These are phyloP conservation scores for Falciphora oryzae DNA, from an alignment of 2,329 filamentous ascomycete species.

Conservation along the genomic window DNA sequence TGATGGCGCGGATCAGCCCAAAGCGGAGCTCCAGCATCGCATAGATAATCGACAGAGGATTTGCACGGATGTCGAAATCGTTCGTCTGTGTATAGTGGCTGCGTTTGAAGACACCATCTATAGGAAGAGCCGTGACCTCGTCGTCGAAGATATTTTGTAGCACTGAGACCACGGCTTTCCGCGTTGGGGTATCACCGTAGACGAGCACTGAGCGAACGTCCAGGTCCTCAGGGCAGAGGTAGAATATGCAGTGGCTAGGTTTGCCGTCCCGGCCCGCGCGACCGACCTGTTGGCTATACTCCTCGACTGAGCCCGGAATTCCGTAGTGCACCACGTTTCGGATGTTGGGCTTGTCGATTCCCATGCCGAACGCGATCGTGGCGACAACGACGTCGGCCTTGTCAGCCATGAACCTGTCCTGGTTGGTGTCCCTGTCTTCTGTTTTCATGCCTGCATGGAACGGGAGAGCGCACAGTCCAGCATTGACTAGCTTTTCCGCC, in stretches of 20 bases:
- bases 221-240: conserved; percentile 48
- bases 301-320: conserved; percentile 45
- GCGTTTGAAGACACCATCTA: conserved; percentile 39
- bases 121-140: conserved; percentile 23
- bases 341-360: conserved; percentile 51
- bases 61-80: conserved; percentile 48
- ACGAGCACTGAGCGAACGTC: conserved; percentile 54
- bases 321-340: conserved; percentile 50
- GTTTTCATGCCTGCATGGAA: conserved; percentile 47
- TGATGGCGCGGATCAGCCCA: conserved; percentile 48
- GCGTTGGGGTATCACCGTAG: conserved; percentile 52
- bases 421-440: conserved; percentile 37
- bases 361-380: conserved; percentile 56
- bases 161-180: conserved; percentile 38
- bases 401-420: conserved; percentile 46
- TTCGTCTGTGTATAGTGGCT: conserved; percentile 38
- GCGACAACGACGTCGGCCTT: conserved; percentile 42
- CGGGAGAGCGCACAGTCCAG: conserved; percentile 30
- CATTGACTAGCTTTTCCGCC: conserved; percentile 20
- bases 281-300: conserved; percentile 53
- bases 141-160: conserved; percentile 45
- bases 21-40: conserved; percentile 57
- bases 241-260: conserved; percentile 44
- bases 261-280: conserved; percentile 49
- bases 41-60: conserved; percentile 47